Base-by-base conservation (phyloP, 768 basidiomycete genomes). In the Ramaria rubella region DNA sequence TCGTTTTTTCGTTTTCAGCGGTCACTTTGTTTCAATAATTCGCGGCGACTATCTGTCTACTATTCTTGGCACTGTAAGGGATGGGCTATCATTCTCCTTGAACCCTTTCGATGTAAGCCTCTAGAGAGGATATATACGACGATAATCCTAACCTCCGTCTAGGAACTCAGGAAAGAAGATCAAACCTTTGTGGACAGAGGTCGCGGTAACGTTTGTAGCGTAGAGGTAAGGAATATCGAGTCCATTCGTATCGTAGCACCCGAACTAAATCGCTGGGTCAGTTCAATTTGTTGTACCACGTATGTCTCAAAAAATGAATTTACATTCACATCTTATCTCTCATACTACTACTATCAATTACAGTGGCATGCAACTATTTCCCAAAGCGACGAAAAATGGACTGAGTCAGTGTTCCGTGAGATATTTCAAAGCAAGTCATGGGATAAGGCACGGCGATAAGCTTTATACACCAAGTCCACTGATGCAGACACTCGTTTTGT, bases 11-110 rank as follows among this genome's bases (percentile, higher is more conserved):
- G 8, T 36, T n/a, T 8, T 8, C 44, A 46, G 44, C 44, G 44
- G 44, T 27, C 19, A 46, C 23, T 31, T 30, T 33, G 21, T 19
- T 31, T 30, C 30, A 27, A 31, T 85, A 33, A 83, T 88, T 61
- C 72, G 88, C 34, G 60, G 63, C 71, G 87, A 88, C 65, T 90
- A 90, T 59, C 82, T 90, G 17, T 86, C 85, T 17, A 77, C 79
- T n/a, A 88, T 90, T 60, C 74, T 90, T 29, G 86, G 84, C 15
- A 75, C 87, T 11, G 79, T 77, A 15, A 73, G 80, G 31, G 84
- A 90, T 60, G 81, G 81, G 2, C 69, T 70, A 58, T 64, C 70
- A 38, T 90, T 88, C 87, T 76, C 85, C 52, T 71, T 90, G 38
- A 76, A 89, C 61, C 84, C 88, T 26, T 73, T 87, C 40, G 74